Percentiles rank a stretch among this genome's conserved stretches.
Conservation (phyloP, 192 early-diverging fungal genomes). For the Coemansia sp. region DNA sequence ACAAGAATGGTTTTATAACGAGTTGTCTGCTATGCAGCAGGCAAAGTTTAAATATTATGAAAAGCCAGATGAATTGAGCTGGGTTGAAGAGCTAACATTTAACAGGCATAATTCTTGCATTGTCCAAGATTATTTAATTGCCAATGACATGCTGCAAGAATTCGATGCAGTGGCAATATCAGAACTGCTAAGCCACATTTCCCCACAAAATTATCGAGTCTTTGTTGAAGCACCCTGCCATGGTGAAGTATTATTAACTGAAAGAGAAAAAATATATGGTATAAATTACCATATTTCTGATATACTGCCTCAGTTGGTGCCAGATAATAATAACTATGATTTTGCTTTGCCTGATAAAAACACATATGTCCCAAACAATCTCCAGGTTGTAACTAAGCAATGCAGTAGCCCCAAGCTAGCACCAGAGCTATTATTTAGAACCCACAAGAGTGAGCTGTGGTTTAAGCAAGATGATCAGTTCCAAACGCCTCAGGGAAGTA, state of each 20-base stretch:
- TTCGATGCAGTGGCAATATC: background rate
- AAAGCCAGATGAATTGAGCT: background rate
- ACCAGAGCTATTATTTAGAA: background rate
- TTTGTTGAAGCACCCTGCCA: too few relatives aligned
- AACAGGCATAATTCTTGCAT: background rate
- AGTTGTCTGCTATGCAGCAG: background rate
- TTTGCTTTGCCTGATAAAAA: too few relatives aligned
- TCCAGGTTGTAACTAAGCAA: too few relatives aligned
- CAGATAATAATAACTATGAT: too few relatives aligned
- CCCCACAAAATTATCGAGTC: background rate
- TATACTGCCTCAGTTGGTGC: too few relatives aligned
- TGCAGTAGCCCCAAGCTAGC: background rate
- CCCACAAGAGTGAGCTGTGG: background rate
- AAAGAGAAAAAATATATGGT: too few relatives aligned
- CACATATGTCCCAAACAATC: too few relatives aligned
- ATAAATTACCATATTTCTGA: too few relatives aligned
- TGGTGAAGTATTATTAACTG: too few relatives aligned
- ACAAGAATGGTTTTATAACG: background rate
- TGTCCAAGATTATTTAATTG: background rate
- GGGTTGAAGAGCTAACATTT: background rate
- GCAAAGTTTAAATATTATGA: background rate
- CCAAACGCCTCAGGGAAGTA: background rate
- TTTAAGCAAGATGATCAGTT: background rate
- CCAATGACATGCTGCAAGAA: background rate
- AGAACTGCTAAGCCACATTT: background rate